A percentile compares a stretch with the other conserved stretches of the same genome.
Conservation (phyloP, 2,329 filamentous ascomycete species). For the Colletotrichum chlorophyti region DNA sequence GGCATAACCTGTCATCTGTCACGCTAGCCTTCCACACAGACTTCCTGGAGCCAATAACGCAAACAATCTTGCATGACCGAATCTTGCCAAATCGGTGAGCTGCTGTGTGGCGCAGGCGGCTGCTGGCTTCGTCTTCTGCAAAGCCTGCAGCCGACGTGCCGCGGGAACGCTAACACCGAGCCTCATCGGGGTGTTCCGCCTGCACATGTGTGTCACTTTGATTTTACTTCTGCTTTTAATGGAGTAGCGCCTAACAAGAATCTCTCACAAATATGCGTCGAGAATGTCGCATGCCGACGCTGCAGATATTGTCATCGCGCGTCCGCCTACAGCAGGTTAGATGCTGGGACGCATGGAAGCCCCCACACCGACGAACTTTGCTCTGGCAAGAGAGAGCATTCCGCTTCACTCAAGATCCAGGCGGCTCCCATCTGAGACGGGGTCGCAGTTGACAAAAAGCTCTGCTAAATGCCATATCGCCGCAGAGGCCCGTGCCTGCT, state of each 20-base stretch:
- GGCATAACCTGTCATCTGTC: background rate
- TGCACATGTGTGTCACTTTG: background rate
- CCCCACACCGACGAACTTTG: background rate
- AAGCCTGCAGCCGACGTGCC: background rate
- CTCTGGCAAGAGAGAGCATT: background rate
- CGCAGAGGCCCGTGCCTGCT: slow-evolving; percentile 4
- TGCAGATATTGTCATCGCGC: slow-evolving; percentile 7
- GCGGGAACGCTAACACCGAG: slow-evolving; percentile 12
- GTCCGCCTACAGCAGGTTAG: background rate
- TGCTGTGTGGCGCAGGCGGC: slow-evolving; percentile 6
- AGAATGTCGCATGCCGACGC: background rate
- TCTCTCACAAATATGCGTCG: background rate
- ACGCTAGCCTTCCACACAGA: background rate
- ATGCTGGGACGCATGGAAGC: background rate
- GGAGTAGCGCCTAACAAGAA: background rate
- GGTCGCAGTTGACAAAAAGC: slow-evolving; percentile 13
- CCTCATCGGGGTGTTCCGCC: slow-evolving; percentile 14
- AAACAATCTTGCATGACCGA: background rate
- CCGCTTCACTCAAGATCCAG: background rate
- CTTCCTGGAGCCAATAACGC: background rate
- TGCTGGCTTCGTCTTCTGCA: slow-evolving; percentile 10
- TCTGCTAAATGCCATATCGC: slow-evolving; percentile 6
- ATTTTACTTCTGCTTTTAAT: background rate
- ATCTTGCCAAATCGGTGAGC: background rate
- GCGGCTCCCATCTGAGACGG: background rate